These are phyloP conservation scores for Boletus semigastroideus DNA, from an alignment of 1,284 basidiomycete species.

Conservation along the genomic window DNA sequence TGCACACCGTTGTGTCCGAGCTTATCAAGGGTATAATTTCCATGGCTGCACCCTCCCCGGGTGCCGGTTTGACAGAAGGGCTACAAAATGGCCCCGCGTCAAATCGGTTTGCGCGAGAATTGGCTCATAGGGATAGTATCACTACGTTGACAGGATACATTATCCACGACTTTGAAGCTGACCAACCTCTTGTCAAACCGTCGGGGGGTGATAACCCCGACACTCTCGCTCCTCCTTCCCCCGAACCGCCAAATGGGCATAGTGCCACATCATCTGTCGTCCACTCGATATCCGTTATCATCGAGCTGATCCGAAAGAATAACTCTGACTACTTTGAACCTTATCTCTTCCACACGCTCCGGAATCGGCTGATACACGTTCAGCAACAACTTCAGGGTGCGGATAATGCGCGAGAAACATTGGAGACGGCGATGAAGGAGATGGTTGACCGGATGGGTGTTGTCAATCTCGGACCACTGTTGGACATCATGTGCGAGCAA, in stretches of 20 bases:
- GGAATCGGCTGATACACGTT: conserved; percentile 86
- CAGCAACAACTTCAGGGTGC: conserved; percentile 64
- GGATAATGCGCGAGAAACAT: conserved; percentile 64
- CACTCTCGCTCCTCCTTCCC: conserved; percentile 9
- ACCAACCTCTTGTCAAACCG: conserved; percentile 21
- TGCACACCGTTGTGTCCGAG: conserved; percentile 89
- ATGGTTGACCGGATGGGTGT: conserved; percentile 92
- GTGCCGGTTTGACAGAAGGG: conserved; percentile 64
- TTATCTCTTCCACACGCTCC: conserved; percentile 93
- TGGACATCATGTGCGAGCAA: conserved; percentile 75
- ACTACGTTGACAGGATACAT: conserved; percentile 79
- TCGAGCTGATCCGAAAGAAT: conserved; percentile 97
- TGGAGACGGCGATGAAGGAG: conserved; percentile 83
- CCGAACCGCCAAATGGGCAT: conserved; percentile 61
- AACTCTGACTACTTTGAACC: conserved; percentile 99
- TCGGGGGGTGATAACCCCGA: conserved; percentile 10
- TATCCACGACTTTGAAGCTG: conserved; percentile 58
- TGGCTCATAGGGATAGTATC: conserved; percentile 79
- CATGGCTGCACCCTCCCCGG: conserved; percentile 88
- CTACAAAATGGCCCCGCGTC: conserved; percentile 70
- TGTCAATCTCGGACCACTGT: conserved; percentile 86
- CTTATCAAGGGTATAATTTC: conserved; percentile 95
- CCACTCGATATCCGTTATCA: conserved; percentile 86
- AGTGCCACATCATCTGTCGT: conserved; percentile 87
- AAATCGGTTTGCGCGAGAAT: conserved; percentile 87